These are phyloP conservation scores for Filosporella fistucella DNA, from an alignment of 495 filamentous ascomycete genomes.

Conservation along the genomic window DNA sequence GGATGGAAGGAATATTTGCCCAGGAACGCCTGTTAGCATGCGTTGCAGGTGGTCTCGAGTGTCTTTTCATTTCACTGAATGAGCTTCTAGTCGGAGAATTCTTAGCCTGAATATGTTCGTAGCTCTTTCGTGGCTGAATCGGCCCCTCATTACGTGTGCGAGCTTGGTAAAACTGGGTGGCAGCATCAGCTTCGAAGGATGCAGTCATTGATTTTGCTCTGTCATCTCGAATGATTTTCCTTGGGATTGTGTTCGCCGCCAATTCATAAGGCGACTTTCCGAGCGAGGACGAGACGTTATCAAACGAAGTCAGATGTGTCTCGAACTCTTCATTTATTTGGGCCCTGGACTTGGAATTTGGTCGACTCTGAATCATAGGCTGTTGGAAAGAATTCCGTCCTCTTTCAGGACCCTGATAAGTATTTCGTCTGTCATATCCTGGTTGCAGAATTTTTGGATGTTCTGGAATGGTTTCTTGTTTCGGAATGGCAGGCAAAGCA, in stretches of 20 bases:
- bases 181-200: constrained; percentile 15
- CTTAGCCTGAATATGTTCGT: constrained; percentile 1
- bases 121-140: not conserved
- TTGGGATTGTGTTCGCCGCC: not conserved
- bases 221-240: not conserved
- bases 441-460: constrained; percentile 1
- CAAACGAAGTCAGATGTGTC: constrained; percentile 6
- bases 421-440: not conserved
- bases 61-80: not conserved
- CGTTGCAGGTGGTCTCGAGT: not conserved
- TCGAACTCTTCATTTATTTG: constrained; percentile 11
- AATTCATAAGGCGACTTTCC: constrained; percentile 13
- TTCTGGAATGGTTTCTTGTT: constrained; percentile 5
- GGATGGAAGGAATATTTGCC: no score
- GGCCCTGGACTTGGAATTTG: not conserved
- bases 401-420: not conserved
- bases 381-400: not conserved
- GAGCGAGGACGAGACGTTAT: constrained; percentile 1
- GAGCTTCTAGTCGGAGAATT: not conserved
- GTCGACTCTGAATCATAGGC: not conserved
- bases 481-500: constrained; percentile 13
- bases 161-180: not conserved
- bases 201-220: constrained; percentile 19
- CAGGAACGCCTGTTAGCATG: not conserved
- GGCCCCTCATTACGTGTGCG: not conserved